Evolutionary conservation across 2,329 filamentous ascomycete genomes (phyloP), one percentile per base, ranked within the genome.

Genomic region (Zalaria obscura): DNA sequence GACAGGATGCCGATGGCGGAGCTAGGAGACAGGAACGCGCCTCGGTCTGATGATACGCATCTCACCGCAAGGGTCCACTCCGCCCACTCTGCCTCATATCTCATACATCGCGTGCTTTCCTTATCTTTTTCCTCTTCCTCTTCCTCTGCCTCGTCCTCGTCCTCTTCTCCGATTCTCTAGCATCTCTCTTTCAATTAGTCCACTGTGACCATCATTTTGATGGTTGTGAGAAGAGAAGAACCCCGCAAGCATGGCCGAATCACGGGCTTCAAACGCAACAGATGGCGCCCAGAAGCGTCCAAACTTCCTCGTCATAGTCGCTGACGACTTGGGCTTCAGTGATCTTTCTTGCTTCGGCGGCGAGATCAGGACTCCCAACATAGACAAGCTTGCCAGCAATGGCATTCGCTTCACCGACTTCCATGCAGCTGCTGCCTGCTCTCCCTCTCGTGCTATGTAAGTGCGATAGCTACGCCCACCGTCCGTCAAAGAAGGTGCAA

Each of bases 351-450:
- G 69, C 50, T 78, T 75, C 49, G 75, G 75, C 35, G 67, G 70
- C 46, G 73, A 78, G 55, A 78, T 78, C 49, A 65, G 66, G 31
- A 78, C 75, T 0, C 75, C 75, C 1, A 70, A 75, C 50, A 62
- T 78, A 32, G 70, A 77, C 56, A 68, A 67, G 45, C 53, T 63
- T n/a, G 56, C 60, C 25, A 47, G 49, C 43, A 59, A 60, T 54
- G 59, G 75, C 27, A 56, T 80, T 18, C 69, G 75, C 4, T 76
- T 79, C 51, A 79, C 75, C 0, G 72, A 78, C 49, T 80, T 78
- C 55, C 76, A 80, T 51, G 72, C 75, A 2, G 76, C 77, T 0
- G 72, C 75, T 2, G 76, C 76, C 39, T 80, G 75, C 57, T 79
- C 75, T 39, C 77, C 77, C 2, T 76, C 74, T 3, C 64, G 76